These are phyloP conservation scores for Botrytis deweyae DNA, from an alignment of 2,329 filamentous ascomycete genomes.

Conservation along the genomic window DNA sequence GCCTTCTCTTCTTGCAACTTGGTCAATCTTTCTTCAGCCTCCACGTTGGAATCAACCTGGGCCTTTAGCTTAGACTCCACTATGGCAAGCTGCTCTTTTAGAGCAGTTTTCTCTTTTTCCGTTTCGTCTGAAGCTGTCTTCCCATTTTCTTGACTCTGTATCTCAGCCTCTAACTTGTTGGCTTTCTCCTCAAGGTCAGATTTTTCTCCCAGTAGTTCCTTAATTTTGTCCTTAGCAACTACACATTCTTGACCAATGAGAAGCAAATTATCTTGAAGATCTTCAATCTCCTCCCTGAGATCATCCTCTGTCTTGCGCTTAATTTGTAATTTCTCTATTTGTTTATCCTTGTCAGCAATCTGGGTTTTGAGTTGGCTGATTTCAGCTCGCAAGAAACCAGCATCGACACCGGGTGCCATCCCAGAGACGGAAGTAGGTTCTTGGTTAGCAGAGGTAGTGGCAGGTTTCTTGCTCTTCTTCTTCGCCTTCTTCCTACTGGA, in stretches of 20 bases:
- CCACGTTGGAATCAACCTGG: conserved; percentile 39
- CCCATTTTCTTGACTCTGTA: conserved; percentile 64
- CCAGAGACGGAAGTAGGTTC: conserved; percentile 32
- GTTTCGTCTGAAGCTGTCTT: not conserved
- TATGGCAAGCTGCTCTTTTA: not conserved
- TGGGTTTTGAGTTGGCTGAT: conserved; percentile 36
- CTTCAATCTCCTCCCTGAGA: conserved; percentile 81
- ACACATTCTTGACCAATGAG: conserved; percentile 81
- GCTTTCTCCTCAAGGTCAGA: conserved; percentile 62
- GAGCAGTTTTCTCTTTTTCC: not conserved
- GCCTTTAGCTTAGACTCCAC: not conserved
- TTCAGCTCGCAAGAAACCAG: conserved; percentile 32
- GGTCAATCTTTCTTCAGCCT: conserved; percentile 53
- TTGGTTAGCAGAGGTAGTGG: conserved; percentile 33
- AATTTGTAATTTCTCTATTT: conserved; percentile 68
- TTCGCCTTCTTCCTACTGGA: conserved; percentile 64
- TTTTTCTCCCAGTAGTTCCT: conserved; percentile 70
- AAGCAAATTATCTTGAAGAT: conserved; percentile 74
- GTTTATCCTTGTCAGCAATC: conserved; percentile 49
- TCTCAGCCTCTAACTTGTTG: conserved; percentile 67
- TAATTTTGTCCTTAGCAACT: conserved; percentile 73
- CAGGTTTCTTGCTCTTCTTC: conserved; percentile 81
- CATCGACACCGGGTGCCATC: conserved; percentile 22
- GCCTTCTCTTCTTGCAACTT: conserved; percentile 67
- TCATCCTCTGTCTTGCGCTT: conserved; percentile 75